phyloP scores from a whole-genome alignment of 768 basidiomycete species.

The Xanthoconium stramineum region DNA sequence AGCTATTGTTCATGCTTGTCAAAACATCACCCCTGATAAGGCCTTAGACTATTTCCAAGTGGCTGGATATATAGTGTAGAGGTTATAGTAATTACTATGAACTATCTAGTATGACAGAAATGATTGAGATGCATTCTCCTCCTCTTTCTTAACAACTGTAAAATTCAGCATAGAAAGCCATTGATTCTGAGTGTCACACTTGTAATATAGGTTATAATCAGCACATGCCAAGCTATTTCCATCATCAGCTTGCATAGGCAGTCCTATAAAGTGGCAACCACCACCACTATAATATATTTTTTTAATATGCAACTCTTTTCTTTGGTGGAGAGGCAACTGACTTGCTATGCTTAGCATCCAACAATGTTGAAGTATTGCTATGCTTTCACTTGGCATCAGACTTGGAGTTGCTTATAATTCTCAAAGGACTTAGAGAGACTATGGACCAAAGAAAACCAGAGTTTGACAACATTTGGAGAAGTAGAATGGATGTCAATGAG shows the following conservation, averaged over 20 bases:
- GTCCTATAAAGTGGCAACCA: neutral
- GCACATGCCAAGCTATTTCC: neutral
- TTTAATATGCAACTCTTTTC: neutral
- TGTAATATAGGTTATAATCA: too few relatives aligned
- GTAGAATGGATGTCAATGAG: neutral
- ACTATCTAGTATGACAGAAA: too few relatives aligned
- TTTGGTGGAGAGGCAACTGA: neutral
- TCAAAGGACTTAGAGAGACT: neutral
- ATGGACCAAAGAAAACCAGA: too few relatives aligned
- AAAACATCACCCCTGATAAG: slow-evolving; percentile 1
- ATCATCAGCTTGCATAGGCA: neutral
- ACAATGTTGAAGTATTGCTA: neutral
- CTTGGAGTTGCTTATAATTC: neutral
- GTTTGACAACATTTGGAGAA: neutral
- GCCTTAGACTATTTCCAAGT: neutral
- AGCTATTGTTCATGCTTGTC: neutral
- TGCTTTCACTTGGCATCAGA: neutral
- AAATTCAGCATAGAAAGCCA: too few relatives aligned
- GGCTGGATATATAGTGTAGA: slow-evolving; percentile 1
- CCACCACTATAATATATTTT: neutral
- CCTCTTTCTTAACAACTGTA: too few relatives aligned
- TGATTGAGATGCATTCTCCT: too few relatives aligned
- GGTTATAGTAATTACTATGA: too few relatives aligned
- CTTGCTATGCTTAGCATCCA: too few relatives aligned
- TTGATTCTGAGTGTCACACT: too few relatives aligned